These are phyloP conservation scores for Magnolia sinica DNA, from an alignment of 164 flowering plant species.

Conservation along the genomic window DNA sequence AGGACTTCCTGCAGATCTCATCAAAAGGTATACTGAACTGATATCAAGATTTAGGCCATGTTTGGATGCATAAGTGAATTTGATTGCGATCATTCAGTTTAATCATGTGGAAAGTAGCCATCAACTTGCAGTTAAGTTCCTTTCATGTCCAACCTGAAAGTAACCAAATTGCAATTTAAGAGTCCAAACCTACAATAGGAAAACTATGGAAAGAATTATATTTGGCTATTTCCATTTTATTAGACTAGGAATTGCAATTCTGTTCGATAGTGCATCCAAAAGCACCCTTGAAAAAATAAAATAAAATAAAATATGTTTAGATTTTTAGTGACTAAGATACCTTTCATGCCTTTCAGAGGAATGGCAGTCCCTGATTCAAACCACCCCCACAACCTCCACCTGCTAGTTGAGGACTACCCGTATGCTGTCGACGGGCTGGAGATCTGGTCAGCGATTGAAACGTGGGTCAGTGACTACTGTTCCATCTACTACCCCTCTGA, in stretches of 20 bases:
- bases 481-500: slow-evolving; percentile 58
- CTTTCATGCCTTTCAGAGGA: slow-evolving; percentile 44
- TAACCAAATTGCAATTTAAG: too few species aligned
- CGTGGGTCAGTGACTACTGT: slow-evolving; percentile 74
- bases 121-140: too few species aligned
- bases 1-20: slow-evolving; percentile 72
- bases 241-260: too few species aligned
- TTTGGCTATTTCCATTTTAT: too few species aligned
- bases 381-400: slow-evolving; percentile 57
- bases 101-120: too few species aligned
- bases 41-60: neutral
- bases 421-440: slow-evolving; percentile 84
- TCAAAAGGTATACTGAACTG: slow-evolving; percentile 48
- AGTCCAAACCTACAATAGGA: neutral
- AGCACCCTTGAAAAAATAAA: too few species aligned
- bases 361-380: slow-evolving; percentile 56
- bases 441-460: slow-evolving; percentile 77
- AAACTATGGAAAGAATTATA: neutral
- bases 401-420: slow-evolving; percentile 82
- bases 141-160: neutral
- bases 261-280: too few species aligned
- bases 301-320: too few species aligned
- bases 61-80: neutral
- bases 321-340: neutral
- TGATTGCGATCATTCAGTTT: too few species aligned